Evolutionary conservation across 176 grass and related monocot genomes (phyloP).

Genomic region (Aegilops speltoides): DNA sequence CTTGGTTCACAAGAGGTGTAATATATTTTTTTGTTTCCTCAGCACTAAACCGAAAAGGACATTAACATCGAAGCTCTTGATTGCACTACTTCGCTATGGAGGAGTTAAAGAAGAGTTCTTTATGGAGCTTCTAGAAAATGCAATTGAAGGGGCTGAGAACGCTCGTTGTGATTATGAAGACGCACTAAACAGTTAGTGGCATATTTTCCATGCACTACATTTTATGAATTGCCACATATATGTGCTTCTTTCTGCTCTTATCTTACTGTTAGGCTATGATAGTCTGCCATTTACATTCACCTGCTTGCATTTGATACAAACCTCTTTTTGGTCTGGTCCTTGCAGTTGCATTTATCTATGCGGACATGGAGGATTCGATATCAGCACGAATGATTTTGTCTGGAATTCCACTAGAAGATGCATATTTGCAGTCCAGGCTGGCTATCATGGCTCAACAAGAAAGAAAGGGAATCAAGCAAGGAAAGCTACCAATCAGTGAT

Average conservation of each 20-base stretch:
- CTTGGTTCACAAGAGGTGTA: not conserved
- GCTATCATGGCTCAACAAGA: conserved; percentile 35
- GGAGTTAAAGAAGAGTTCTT: conserved; percentile 61
- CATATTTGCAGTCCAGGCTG: conserved; percentile 50
- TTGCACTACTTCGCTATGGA: conserved; percentile 52
- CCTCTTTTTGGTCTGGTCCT: conserved; percentile 15
- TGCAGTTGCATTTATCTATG: conserved; percentile 57
- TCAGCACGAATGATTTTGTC: conserved; percentile 56
- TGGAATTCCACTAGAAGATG: conserved; percentile 51
- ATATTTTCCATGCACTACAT: not conserved
- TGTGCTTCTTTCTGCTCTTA: not conserved
- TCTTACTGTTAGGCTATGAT: not conserved
- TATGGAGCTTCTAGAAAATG: conserved; percentile 55
- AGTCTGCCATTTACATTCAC: conserved; percentile 1
- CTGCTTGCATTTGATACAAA: not conserved
- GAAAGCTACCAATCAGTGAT: conserved; percentile 54
- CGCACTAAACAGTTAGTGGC: conserved; percentile 43
- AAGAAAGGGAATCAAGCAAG: conserved; percentile 51
- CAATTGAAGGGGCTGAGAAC: conserved; percentile 38
- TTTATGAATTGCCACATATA: not conserved
- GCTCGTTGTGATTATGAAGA: conserved; percentile 11
- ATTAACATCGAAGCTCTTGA: conserved; percentile 54
- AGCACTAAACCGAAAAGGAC: conserved; percentile 53
- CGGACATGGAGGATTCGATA: conserved; percentile 63
- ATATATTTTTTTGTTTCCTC: conserved; percentile 9